Percentiles rank a stretch among this genome's conserved stretches.
Conservation (phyloP, 768 basidiomycete species). For the Amanita jacksonii region DNA sequence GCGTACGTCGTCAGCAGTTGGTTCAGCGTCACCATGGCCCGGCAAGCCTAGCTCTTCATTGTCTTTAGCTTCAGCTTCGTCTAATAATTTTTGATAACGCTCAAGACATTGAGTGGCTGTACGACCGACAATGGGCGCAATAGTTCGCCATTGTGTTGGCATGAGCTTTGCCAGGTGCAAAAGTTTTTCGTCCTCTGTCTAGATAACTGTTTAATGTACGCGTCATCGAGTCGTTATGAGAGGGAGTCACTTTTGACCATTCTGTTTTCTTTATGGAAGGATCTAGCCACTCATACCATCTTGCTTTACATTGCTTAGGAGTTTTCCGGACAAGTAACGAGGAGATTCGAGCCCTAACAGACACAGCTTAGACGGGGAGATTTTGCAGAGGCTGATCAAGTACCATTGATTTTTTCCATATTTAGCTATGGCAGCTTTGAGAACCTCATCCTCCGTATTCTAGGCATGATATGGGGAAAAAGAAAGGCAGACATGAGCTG, state of each 20-base stretch:
- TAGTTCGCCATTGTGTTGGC: conserved; percentile 99
- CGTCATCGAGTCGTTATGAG: background rate
- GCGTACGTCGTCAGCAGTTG: conserved; percentile 89
- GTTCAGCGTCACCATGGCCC: conserved; percentile 77
- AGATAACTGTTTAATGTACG: conserved; percentile 4
- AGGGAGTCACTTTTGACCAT: conserved; percentile 81
- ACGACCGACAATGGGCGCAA: conserved; percentile 95
- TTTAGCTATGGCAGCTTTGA: conserved; percentile 98
- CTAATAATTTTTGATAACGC: conserved; percentile 94
- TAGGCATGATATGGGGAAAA: conserved; percentile 20
- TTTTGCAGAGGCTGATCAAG: conserved; percentile 10
- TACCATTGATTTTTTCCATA: conserved; percentile 96
- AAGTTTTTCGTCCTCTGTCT: conserved; percentile 98
- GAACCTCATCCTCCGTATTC: conserved; percentile 97
- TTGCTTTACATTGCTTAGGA: conserved; percentile 98
- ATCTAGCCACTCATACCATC: conserved; percentile 99
- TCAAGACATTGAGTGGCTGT: conserved; percentile 98
- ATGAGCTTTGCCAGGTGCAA: conserved; percentile 96
- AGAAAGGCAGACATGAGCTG: conserved; percentile 2
- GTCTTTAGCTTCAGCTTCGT: conserved; percentile 96
- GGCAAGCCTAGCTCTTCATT: conserved; percentile 89
- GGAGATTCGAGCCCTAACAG: conserved; percentile 88
- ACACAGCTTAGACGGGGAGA: conserved; percentile 5
- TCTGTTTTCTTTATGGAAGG: conserved; percentile 99
- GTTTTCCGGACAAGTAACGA: conserved; percentile 97